Percentiles rank a stretch among this genome's conserved stretches.
Evolutionary conservation across 1,284 basidiomycete species (phyloP).

Genomic region (Leccinum pachyderme): DNA sequence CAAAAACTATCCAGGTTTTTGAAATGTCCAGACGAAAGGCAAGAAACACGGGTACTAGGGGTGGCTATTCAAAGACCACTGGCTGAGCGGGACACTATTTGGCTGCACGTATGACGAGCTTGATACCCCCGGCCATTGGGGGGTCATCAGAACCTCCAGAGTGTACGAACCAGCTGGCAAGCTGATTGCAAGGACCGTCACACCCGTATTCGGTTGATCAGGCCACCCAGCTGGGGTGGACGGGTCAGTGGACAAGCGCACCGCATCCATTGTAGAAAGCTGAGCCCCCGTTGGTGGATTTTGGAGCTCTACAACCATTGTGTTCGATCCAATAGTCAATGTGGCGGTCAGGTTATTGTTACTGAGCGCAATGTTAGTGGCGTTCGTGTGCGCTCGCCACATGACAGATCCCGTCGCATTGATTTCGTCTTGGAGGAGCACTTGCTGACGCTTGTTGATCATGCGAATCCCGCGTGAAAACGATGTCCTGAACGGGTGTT

Average conservation of each 20-base stretch:
- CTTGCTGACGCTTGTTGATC: constrained; percentile 85
- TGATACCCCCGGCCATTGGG: constrained; percentile 72
- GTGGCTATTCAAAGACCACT: constrained; percentile 67
- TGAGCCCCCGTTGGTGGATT: constrained; percentile 59
- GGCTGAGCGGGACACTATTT: constrained; percentile 51
- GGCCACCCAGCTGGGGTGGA: constrained; percentile 49
- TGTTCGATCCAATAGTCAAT: constrained; percentile 47
- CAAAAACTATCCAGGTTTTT: constrained; percentile 1
- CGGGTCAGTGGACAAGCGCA: constrained; percentile 61
- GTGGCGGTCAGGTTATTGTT: constrained; percentile 57
- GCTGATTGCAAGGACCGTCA: constrained; percentile 78
- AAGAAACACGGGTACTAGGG: constrained; percentile 28
- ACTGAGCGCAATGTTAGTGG: constrained; percentile 49
- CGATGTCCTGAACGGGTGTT: constrained; percentile 43
- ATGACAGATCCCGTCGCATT: constrained; percentile 55
- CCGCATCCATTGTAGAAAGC: constrained; percentile 49
- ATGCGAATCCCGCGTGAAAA: constrained; percentile 86
- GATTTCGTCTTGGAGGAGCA: constrained; percentile 91
- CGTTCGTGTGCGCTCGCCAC: constrained; percentile 98
- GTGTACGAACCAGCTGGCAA: constrained; percentile 71
- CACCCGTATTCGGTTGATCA: constrained; percentile 77
- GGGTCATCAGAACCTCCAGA: constrained; percentile 81
- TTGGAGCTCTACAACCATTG: constrained; percentile 49
- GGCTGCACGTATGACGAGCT: constrained; percentile 55
- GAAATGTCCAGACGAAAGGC: constrained; percentile 3